A percentile compares a stretch with the other conserved stretches of the same genome.
Conservation (phyloP, 1,284 basidiomycete genomes). For the Pseudozyma pruni region DNA sequence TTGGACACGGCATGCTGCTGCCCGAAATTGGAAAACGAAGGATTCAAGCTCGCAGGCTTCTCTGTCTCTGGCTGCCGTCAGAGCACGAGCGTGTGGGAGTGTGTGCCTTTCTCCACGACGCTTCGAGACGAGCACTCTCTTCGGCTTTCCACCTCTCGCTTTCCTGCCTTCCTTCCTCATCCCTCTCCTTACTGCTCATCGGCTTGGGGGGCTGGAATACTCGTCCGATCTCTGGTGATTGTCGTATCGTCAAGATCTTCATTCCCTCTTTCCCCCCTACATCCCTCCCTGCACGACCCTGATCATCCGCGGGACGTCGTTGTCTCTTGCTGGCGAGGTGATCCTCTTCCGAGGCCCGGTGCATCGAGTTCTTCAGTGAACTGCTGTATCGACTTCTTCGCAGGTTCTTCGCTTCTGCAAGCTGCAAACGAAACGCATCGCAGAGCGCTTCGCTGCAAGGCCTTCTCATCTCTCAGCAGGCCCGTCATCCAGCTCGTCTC, state of each 20-base stretch:
- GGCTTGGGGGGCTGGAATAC: conserved; percentile 19
- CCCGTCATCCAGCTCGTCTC: too few species aligned
- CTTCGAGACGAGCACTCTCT: background rate
- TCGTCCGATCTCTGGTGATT: conserved; percentile 11
- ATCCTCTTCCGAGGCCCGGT: background rate
- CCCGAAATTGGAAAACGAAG: too few species aligned
- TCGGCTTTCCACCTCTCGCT: background rate
- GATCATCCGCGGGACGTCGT: background rate
- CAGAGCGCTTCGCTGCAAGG: too few species aligned
- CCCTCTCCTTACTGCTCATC: background rate
- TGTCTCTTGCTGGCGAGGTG: conserved; percentile 15
- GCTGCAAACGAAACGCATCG: background rate
- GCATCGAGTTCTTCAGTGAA: conserved; percentile 19
- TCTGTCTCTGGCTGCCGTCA: too few species aligned
- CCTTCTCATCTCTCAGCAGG: too few species aligned
- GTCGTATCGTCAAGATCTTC: conserved; percentile 9
- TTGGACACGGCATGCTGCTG: too few species aligned
- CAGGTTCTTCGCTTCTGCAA: background rate
- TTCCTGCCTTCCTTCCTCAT: background rate
- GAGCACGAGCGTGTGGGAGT: too few species aligned
- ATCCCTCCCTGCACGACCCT: background rate
- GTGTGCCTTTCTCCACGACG: conserved; percentile 4
- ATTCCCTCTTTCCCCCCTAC: conserved; percentile 12
- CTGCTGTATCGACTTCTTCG: background rate
- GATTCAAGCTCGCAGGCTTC: too few species aligned